phyloP scores from a whole-genome alignment of 345 rosid species.

The Salix suchowensis region DNA sequence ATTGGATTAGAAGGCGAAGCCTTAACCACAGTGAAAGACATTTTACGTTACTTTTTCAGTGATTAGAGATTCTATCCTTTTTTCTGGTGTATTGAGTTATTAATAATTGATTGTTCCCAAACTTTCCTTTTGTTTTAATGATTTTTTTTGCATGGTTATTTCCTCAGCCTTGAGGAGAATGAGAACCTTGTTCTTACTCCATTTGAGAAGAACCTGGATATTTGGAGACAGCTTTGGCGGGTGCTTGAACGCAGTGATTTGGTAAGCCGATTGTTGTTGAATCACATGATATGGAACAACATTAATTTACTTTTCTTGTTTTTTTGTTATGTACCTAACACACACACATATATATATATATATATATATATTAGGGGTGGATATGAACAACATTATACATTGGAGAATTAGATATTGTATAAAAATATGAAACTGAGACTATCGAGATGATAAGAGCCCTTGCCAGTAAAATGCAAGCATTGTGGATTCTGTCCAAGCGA shows the following conservation, averaged over 20 bases:
- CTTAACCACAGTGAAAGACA: background rate
- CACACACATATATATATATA: too few species aligned
- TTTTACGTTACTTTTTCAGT: background rate
- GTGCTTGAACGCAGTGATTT: conserved; percentile 94
- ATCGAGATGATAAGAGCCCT: too few species aligned
- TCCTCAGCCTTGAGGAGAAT: conserved; percentile 84
- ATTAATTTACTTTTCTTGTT: background rate
- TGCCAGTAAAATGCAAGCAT: too few species aligned
- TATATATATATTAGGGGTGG: too few species aligned
- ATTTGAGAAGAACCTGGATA: conserved; percentile 94
- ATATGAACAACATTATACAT: too few species aligned
- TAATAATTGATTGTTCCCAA: background rate
- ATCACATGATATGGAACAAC: background rate
- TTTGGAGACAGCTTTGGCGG: conserved; percentile 99
- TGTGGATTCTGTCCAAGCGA: too few species aligned
- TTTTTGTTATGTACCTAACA: background rate
- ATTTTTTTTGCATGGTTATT: conserved; percentile 10
- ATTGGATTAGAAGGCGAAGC: background rate
- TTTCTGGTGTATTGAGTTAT: background rate
- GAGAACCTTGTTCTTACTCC: conserved; percentile 91
- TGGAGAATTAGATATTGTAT: too few species aligned
- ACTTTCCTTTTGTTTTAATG: background rate
- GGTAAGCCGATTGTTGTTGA: conserved; percentile 39
- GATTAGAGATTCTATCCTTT: background rate
- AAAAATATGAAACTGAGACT: too few species aligned